These are phyloP conservation scores for Moesziomyces sp. DNA, from an alignment of 1,284 basidiomycete genomes.

Conservation along the genomic window DNA sequence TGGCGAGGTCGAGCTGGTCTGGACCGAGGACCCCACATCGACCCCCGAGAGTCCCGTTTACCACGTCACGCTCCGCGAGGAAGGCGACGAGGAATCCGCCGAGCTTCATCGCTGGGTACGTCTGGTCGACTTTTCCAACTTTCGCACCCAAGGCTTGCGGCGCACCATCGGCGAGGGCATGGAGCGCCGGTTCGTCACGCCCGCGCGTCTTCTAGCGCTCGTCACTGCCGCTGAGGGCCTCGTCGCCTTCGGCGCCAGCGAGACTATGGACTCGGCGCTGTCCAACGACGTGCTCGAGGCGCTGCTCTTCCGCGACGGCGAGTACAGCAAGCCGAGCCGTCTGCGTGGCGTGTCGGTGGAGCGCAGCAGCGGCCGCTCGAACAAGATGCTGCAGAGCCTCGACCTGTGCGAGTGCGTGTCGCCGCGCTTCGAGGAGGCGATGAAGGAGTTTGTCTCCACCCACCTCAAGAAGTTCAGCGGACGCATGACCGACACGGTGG, in stretches of 20 bases:
- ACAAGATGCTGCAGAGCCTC: constrained; percentile 77
- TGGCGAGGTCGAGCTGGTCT: constrained; percentile 54
- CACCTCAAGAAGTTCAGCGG: constrained; percentile 73
- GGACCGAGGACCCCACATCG: constrained; percentile 52
- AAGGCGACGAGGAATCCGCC: constrained; percentile 31
- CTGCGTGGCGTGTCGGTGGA: constrained; percentile 64
- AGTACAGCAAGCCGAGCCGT: constrained; percentile 51
- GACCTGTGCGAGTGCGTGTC: constrained; percentile 96
- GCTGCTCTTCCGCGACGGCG: constrained; percentile 64
- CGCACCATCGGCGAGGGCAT: constrained; percentile 90
- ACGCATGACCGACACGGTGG: constrained; percentile 32
- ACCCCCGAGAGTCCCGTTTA: constrained; percentile 43
- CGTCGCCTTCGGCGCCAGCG: constrained; percentile 63
- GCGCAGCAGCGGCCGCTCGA: constrained; percentile 38
- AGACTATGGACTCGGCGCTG: constrained; percentile 66
- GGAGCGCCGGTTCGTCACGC: constrained; percentile 90
- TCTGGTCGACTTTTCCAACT: constrained; percentile 79
- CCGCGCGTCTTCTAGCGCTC: constrained; percentile 75
- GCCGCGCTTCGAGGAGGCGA: constrained; percentile 82
- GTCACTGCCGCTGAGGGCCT: constrained; percentile 61
- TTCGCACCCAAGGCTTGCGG: constrained; percentile 92
- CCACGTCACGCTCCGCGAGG: constrained; percentile 49
- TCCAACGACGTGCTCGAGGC: constrained; percentile 64
- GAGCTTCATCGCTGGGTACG: constrained; percentile 55
- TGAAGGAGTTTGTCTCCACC: constrained; percentile 82